Conservation (phyloP, 2,329 filamentous ascomycete species). For the Aspergillus texensis region DNA sequence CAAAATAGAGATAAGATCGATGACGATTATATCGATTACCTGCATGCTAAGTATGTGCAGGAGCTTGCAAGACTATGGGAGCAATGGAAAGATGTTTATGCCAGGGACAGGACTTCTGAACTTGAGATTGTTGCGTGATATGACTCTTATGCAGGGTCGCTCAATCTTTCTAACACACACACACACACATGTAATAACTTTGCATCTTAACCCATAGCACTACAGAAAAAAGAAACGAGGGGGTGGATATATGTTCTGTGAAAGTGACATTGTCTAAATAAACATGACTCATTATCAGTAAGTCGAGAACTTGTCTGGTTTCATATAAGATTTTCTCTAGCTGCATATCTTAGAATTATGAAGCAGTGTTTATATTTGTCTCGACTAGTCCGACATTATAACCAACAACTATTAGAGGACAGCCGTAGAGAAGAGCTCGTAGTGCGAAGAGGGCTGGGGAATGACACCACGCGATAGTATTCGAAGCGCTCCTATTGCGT, state of each 20-base stretch:
- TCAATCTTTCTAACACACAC: neutral
- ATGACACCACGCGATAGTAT: neutral
- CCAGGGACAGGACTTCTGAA: slow-evolving; percentile 45
- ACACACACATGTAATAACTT: neutral
- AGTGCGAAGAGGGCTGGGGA: neutral
- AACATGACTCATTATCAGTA: neutral
- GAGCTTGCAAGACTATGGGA: slow-evolving; percentile 55
- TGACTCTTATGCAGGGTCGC: neutral
- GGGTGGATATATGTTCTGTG: too few species aligned
- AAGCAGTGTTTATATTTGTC: neutral
- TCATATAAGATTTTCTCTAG: neutral
- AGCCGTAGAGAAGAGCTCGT: neutral
- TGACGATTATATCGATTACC: slow-evolving; percentile 73
- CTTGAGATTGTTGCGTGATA: slow-evolving; percentile 46
- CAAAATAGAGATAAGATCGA: slow-evolving; percentile 63
- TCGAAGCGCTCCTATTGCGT: neutral
- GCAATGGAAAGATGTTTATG: slow-evolving; percentile 50
- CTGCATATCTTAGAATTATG: neutral
- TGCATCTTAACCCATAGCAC: neutral
- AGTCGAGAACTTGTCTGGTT: neutral
- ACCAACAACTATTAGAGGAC: neutral
- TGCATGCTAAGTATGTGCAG: slow-evolving; percentile 77
- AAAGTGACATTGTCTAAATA: neutral
- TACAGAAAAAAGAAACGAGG: too few species aligned
- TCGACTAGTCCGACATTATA: neutral